phyloP scores from a whole-genome alignment of 148 eudicot genomes.

The Silene uniflora region DNA sequence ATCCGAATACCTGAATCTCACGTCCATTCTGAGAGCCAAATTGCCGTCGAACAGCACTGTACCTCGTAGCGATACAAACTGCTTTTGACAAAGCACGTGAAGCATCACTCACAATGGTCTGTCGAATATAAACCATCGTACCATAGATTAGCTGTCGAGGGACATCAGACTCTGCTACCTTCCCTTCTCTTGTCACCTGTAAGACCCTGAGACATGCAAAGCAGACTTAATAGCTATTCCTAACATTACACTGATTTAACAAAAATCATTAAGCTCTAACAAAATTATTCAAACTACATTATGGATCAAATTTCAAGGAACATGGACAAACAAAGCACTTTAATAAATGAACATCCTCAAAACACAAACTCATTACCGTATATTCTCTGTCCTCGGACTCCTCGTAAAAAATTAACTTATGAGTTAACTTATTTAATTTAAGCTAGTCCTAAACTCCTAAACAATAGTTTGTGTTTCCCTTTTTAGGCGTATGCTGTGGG shows the following conservation, averaged over 20 bases:
- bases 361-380: too few species aligned
- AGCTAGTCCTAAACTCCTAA: too few species aligned
- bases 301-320: too few species aligned
- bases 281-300: neutral
- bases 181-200: conserved; percentile 90
- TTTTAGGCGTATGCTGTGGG: too few species aligned
- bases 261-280: neutral
- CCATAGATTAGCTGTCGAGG: conserved; percentile 93
- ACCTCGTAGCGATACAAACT: conserved; percentile 93
- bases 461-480: too few species aligned
- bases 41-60: conserved; percentile 92
- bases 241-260: neutral
- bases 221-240: conserved; percentile 13
- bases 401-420: too few species aligned
- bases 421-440: too few species aligned
- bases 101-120: conserved; percentile 83
- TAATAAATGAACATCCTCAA: neutral
- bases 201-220: conserved; percentile 52
- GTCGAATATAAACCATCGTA: conserved; percentile 86
- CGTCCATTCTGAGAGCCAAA: conserved; percentile 85
- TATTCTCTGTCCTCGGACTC: too few species aligned
- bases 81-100: conserved; percentile 81
- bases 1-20: conserved; percentile 53
- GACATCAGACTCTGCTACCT: conserved; percentile 61
- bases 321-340: neutral